Conservation (phyloP, 257 asterid genomes). For the Rhazya stricta region DNA sequence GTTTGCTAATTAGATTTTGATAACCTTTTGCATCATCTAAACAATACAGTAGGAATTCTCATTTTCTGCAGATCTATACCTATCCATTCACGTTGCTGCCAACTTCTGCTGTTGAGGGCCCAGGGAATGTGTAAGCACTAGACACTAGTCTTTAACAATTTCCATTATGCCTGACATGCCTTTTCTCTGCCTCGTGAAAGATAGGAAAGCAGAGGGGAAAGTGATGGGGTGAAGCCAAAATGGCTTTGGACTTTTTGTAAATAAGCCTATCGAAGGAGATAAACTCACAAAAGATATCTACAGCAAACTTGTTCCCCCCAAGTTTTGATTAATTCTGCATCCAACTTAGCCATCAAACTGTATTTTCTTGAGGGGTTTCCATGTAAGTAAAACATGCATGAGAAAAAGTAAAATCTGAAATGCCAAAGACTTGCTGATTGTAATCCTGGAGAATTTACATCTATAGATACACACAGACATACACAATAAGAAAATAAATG, state of each 20-base stretch:
- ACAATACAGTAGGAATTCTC: neutral
- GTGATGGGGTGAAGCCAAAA: neutral
- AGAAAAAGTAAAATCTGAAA: neutral
- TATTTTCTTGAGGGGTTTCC: neutral
- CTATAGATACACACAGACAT: too few relatives aligned
- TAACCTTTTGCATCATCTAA: neutral
- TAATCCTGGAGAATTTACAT: neutral
- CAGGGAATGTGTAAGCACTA: conserved; percentile 64
- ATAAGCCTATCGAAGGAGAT: neutral
- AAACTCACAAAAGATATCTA: neutral
- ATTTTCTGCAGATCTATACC: conserved; percentile 51
- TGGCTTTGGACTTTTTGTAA: neutral
- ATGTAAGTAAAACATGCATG: neutral
- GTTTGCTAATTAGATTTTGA: neutral
- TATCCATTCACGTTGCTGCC: conserved; percentile 70
- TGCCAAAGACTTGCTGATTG: neutral
- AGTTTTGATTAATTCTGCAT: neutral
- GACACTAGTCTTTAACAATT: neutral
- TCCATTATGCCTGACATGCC: neutral
- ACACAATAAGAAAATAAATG: too few relatives aligned
- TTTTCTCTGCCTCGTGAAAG: neutral
- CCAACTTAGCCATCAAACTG: neutral
- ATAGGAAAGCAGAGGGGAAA: neutral
- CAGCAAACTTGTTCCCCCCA: neutral
- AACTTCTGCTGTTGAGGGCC: conserved; percentile 64